Evolutionary conservation across 768 basidiomycete species (phyloP).

Genomic region (Ramaria sp.): DNA sequence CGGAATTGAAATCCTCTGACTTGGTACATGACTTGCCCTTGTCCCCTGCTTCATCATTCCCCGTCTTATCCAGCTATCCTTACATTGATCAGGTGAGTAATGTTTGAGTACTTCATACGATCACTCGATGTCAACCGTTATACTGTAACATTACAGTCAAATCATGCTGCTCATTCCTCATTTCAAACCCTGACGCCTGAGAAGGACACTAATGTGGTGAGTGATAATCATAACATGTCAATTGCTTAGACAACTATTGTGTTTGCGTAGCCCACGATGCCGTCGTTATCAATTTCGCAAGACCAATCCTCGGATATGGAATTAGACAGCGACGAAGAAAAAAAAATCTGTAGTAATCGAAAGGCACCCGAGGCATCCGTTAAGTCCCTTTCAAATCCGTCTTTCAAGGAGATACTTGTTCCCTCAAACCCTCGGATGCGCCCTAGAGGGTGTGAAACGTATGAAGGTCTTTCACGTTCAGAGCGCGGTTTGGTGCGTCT

Average conservation of each 20-base stretch:
- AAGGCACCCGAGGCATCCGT: background rate
- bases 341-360: background rate
- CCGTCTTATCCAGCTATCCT: background rate
- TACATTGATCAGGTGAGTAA: background rate
- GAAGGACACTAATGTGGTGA: background rate
- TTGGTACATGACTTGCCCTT: background rate
- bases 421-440: background rate
- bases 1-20: background rate
- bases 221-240: background rate
- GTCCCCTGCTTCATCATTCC: background rate
- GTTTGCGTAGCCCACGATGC: background rate
- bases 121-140: too few species aligned
- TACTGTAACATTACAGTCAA: too few species aligned
- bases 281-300: background rate
- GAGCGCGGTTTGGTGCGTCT: slow-evolving; percentile 11
- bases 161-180: too few species aligned
- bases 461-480: slow-evolving; percentile 10
- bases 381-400: background rate
- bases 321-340: background rate
- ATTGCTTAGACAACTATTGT: background rate
- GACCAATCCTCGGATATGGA: background rate
- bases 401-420: background rate
- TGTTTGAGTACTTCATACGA: background rate
- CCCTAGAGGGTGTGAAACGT: slow-evolving; percentile 8
- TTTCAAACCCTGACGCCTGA: too few species aligned